Base-by-base conservation (phyloP, 1,284 basidiomycete species). In the Phellinidium pouzarii region DNA sequence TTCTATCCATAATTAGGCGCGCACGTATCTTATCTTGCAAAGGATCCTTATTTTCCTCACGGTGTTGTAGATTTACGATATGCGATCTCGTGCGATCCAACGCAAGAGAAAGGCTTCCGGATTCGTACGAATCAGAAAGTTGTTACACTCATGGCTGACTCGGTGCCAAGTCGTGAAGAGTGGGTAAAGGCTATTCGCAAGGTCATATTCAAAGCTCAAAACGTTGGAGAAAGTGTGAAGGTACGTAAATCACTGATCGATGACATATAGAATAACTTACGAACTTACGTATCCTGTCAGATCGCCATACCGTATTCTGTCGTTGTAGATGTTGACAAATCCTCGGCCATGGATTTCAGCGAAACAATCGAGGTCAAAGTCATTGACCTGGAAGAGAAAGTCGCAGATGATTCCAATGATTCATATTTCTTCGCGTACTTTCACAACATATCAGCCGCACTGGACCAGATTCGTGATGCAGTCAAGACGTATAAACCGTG, bases 1-100 rank as follows among this genome's bases (percentile, higher is more conserved):
- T 52, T 22, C 25, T 42, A 45, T 50, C 47, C 14, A 34, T 7
- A 31, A n/a, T n/a, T n/a, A n/a, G n/a, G n/a, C 43, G 25, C 43
- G 14, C 17, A 2, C n/a, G 11, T 48, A 53, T 46, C 31, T 50
- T 44, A 8, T 44, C 57, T 9, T 61, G 34, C 41, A 0, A 59
- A 92, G 84, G 93, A 98, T 61, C 94, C 93, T 0, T 99, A 97
- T 69, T 98, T 99, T 67, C 91, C 94, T 5, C 89, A 94, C 59
- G 95, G 94, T 20, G 94, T 96, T 54, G 79, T 96, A 29, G 92
- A 96, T 62, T 72, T 99, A 27, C 89, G 94, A 58, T 96, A 97
- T 66, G 89, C 91, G 2, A 87, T 91, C 34, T 82, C 84, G 20
- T 93, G 94, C 63, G 94, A 97, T 56, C 71, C 87, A 1, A 65